Conservation (phyloP, 2,329 filamentous ascomycete species). For the Aspergillus proliferans region DNA sequence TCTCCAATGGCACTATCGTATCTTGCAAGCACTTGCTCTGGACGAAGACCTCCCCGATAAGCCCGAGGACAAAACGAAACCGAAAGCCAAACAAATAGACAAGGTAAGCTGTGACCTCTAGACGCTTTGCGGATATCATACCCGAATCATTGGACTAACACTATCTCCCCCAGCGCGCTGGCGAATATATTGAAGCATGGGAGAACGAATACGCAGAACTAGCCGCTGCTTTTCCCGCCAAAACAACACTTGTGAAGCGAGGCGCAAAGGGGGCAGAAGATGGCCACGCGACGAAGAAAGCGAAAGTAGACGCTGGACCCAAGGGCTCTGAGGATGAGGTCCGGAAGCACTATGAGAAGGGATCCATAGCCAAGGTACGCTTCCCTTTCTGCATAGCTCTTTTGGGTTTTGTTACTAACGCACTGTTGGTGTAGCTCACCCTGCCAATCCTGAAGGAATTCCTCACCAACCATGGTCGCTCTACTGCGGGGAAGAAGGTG, state of each 20-base stretch:
- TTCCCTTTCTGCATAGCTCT: not conserved
- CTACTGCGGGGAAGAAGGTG: slow-evolving; percentile 43
- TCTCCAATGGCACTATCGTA: slow-evolving; percentile 95
- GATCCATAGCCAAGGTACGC: slow-evolving; percentile 36
- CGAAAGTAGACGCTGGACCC: slow-evolving; percentile 34
- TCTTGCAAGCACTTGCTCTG: slow-evolving; percentile 82
- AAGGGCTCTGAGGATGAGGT: slow-evolving; percentile 33
- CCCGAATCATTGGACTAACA: not conserved
- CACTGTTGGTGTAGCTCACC: slow-evolving; percentile 33
- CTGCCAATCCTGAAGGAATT: slow-evolving; percentile 44
- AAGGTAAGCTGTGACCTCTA: slow-evolving; percentile 45
- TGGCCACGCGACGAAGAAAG: slow-evolving; percentile 38
- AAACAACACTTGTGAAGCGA: slow-evolving; percentile 46
- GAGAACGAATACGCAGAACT: slow-evolving; percentile 61
- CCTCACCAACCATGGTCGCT: slow-evolving; percentile 37
- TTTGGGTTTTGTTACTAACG: not conserved
- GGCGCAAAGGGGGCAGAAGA: slow-evolving; percentile 21
- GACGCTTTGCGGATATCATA: not conserved
- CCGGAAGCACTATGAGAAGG: slow-evolving; percentile 36
- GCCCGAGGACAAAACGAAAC: slow-evolving; percentile 71
- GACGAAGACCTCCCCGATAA: slow-evolving; percentile 80
- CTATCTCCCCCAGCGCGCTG: slow-evolving; percentile 52
- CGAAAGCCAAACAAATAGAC: slow-evolving; percentile 79
- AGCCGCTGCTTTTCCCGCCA: slow-evolving; percentile 39
- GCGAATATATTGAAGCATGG: slow-evolving; percentile 72